phyloP scores from a whole-genome alignment of 2,329 filamentous ascomycete species.

The Cercospora citrullina region DNA sequence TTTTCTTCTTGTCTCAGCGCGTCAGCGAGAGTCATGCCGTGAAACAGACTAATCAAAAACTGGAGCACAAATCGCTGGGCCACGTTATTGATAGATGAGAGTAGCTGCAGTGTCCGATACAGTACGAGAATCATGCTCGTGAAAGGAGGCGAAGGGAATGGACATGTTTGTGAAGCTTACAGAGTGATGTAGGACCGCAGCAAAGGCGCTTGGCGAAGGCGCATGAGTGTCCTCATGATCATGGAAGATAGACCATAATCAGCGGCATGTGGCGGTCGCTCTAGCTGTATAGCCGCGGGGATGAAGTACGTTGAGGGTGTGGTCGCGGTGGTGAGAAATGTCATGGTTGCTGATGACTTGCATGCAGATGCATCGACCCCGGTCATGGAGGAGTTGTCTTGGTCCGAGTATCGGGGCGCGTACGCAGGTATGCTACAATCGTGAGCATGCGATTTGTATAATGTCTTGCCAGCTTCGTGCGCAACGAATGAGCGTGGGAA shows the following conservation, averaged over 20 bases:
- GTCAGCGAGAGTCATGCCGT: slow-evolving; percentile 4
- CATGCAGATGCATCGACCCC: slow-evolving; percentile 12
- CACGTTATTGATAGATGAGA: slow-evolving; percentile 5
- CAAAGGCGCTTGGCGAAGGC: background rate
- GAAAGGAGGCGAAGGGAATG: background rate
- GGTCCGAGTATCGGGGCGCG: slow-evolving; percentile 1
- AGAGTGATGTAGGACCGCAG: background rate
- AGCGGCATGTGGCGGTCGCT: slow-evolving; percentile 6
- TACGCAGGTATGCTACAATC: background rate
- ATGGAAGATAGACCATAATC: background rate
- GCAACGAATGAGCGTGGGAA: background rate
- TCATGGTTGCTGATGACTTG: slow-evolving; percentile 14
- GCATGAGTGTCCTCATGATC: slow-evolving; percentile 6
- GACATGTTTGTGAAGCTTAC: slow-evolving; percentile 9
- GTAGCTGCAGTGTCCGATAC: slow-evolving; percentile 1
- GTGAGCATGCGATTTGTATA: background rate
- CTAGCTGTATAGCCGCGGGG: slow-evolving; percentile 9
- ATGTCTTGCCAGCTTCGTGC: background rate
- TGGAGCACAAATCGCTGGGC: slow-evolving; percentile 7
- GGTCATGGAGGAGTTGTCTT: slow-evolving; percentile 1
- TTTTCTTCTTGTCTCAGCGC: background rate
- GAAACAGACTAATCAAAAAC: slow-evolving; percentile 6
- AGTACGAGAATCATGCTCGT: slow-evolving; percentile 9
- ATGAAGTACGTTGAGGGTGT: slow-evolving; percentile 7
- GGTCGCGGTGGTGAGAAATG: slow-evolving; percentile 10